Evolutionary conservation across 1,139 yeast species (phyloP).

Genomic region (Yamadazyma oceani): DNA sequence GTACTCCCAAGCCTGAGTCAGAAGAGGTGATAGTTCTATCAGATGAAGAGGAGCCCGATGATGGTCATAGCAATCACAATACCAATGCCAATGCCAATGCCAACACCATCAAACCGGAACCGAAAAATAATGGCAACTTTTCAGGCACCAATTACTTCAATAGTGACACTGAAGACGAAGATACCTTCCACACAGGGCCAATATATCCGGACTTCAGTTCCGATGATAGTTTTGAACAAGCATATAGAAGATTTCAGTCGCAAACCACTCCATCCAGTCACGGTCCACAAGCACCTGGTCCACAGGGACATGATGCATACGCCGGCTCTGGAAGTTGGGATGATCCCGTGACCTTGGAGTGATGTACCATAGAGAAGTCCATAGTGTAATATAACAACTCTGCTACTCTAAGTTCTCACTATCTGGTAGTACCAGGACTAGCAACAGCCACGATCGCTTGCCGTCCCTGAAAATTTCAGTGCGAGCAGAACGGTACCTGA

Average conservation of each 20-base stretch:
- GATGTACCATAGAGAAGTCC: conserved; percentile 1
- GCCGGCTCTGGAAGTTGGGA: conserved; percentile 40
- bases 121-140: too few relatives aligned
- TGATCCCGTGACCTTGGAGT: conserved; percentile 28
- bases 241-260: conserved; percentile 5
- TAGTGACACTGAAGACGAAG: conserved; percentile 12
- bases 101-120: too few relatives aligned
- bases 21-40: conserved; percentile 31
- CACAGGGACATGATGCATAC: conserved; percentile 4
- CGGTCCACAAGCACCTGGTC: too few relatives aligned
- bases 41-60: conserved; percentile 27
- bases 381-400: neutral
- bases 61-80: conserved; percentile 3
- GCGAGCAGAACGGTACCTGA: conserved; percentile 1
- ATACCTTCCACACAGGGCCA: conserved; percentile 1
- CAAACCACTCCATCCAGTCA: neutral
- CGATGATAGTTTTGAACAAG: conserved; percentile 5
- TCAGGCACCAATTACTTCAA: too few relatives aligned
- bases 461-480: neutral
- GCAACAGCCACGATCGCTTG: too few relatives aligned
- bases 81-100: too few relatives aligned
- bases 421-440: too few relatives aligned
- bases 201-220: conserved; percentile 3
- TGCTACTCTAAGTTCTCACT: too few relatives aligned
- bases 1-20: conserved; percentile 8